Evolutionary conservation across 495 filamentous ascomycete species (phyloP).

Genomic region (Sordaria brevicollis): DNA sequence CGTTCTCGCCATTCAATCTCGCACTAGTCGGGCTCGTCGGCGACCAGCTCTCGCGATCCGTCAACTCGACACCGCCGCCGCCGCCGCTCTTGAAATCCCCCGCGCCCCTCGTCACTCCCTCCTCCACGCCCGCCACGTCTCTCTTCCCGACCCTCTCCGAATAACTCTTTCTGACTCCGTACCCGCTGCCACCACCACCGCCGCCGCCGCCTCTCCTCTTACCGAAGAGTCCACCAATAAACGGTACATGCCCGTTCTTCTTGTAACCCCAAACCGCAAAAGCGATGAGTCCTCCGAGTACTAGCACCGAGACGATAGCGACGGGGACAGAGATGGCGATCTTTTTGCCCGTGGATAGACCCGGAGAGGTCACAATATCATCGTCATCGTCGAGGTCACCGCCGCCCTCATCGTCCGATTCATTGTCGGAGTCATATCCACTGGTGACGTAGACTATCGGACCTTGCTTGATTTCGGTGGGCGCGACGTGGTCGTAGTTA

Average conservation of each 20-base stretch:
- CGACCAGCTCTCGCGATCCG: conserved; percentile 25
- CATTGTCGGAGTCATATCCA: not conserved
- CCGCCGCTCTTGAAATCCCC: conserved; percentile 7
- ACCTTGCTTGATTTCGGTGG: not conserved
- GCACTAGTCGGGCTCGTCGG: conserved; percentile 6
- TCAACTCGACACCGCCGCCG: conserved; percentile 16
- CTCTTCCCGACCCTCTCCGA: conserved; percentile 7
- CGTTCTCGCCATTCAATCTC: conserved; percentile 11
- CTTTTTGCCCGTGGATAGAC: not conserved
- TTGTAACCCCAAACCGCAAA: conserved; percentile 6
- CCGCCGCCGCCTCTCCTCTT: not conserved
- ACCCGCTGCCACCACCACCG: conserved; percentile 9
- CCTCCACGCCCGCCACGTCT: not conserved
- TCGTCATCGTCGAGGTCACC: not conserved
- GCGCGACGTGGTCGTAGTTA: not conserved
- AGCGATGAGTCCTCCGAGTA: not conserved
- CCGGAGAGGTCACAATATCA: not conserved
- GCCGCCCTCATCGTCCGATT: not conserved
- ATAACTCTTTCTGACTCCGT: conserved; percentile 18
- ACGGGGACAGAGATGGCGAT: conserved; percentile 17
- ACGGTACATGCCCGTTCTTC: conserved; percentile 5
- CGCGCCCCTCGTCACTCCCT: not conserved
- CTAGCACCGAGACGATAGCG: conserved; percentile 7
- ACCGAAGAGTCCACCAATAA: conserved; percentile 6
- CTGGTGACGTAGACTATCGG: conserved; percentile 2